Evolutionary conservation across 805 yeast genomes (phyloP), one percentile per base, ranked within the genome.

Genomic region (Tetrapisispora nanseiensis): DNA sequence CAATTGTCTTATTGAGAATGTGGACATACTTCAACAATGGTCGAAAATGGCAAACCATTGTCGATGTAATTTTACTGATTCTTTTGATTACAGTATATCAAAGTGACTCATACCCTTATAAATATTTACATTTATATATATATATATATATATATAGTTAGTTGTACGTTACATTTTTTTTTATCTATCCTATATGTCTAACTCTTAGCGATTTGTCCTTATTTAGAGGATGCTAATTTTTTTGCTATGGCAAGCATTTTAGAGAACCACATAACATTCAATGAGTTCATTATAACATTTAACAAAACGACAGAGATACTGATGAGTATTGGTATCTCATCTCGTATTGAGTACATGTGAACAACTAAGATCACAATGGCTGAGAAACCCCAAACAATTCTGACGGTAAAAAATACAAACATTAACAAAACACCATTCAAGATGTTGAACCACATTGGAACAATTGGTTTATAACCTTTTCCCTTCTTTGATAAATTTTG

Each of bases 341-440:
- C 68, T 61, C 71, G 62, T 15, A 72, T 67, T 11, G 55, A 49
- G 53, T 55, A 66, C 56, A 80, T 65, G 44, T 76, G 76, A 12
- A 47, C 39, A 13, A 72, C 65, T 41, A 79, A 72, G 19, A 63
- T 34, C 41, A 51, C 56, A 20, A 86, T 82, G 15, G 92, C 85
- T 49, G 75, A 76, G 59, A 83, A 77, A 0, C 97, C 97, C 90
- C 95, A 86, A 9, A 82, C 58, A 34, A 90, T 80, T 52, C 97
- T 72, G 33, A 80, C 86, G 12, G 64, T 39, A 69, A 89, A 87
- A 61, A 90, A 90, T 1, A 80, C 73, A 7, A 68, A 44, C 48
- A 90, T 69, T 46, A 89, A 68, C 20, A 74, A 48, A 10, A 86
- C 38, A 0, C 97, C 97, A 59, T 90, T 90, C 51, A 80, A 52